Evolutionary conservation across 495 filamentous ascomycete species (phyloP).

Genomic region (Penicillium angulare): DNA sequence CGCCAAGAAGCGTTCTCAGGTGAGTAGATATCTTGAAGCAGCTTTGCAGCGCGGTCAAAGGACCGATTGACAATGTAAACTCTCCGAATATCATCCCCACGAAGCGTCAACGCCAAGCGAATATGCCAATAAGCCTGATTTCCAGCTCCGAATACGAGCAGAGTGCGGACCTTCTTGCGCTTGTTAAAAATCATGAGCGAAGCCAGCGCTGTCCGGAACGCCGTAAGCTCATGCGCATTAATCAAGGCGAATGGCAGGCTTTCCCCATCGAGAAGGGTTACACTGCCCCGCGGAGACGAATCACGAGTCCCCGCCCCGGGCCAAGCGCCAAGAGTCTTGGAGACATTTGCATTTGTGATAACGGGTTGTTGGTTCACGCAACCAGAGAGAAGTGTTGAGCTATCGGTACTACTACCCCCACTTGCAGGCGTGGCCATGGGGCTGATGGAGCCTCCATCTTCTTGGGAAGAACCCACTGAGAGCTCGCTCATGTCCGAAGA

Average conservation of each 20-base stretch:
- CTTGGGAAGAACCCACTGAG: conserved; percentile 36
- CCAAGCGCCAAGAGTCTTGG: conserved; percentile 39
- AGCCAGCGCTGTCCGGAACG: conserved; percentile 88
- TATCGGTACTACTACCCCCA: conserved; percentile 27
- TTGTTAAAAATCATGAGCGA: conserved; percentile 71
- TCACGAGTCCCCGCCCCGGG: conserved; percentile 40
- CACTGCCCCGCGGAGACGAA: conserved; percentile 71
- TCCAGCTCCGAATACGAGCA: conserved; percentile 87
- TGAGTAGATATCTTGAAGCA: conserved; percentile 57
- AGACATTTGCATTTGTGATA: conserved; percentile 19
- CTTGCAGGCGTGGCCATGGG: conserved; percentile 23
- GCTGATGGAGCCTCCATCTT: conserved; percentile 22
- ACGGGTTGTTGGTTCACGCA: conserved; percentile 38
- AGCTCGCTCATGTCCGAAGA: conserved; percentile 42
- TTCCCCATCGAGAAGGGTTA: conserved; percentile 67
- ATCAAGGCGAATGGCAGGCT: conserved; percentile 77
- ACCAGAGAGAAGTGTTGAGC: conserved; percentile 30
- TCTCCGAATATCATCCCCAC: conserved; percentile 67
- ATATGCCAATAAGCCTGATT: conserved; percentile 94
- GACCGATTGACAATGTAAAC: conserved; percentile 78
- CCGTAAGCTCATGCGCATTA: conserved; percentile 82
- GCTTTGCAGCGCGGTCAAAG: conserved; percentile 56
- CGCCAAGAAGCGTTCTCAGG: conserved; percentile 49
- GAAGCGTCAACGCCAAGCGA: conserved; percentile 73
- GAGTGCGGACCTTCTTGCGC: conserved; percentile 64